Conservation (phyloP, 176 grass and related monocot genomes). For the Guadua angustifolia region DNA sequence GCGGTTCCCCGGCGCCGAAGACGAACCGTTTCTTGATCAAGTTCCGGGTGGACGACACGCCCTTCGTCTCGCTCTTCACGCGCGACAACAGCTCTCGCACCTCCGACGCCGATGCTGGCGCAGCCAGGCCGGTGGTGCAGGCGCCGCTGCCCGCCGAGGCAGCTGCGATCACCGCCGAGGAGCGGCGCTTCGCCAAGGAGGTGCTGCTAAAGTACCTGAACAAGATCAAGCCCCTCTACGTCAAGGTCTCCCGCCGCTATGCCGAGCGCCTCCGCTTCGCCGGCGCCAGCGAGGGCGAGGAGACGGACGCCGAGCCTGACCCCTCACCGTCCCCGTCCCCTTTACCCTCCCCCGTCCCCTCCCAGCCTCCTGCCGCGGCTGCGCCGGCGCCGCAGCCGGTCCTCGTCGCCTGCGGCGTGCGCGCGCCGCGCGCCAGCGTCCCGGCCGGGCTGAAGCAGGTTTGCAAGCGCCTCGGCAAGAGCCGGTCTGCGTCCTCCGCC, state of each 20-base stretch:
- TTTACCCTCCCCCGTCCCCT: background rate
- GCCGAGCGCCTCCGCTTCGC: conserved; percentile 69
- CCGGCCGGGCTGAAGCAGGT: conserved; percentile 85
- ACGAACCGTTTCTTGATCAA: conserved; percentile 70
- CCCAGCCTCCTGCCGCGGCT: background rate
- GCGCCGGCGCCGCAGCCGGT: conserved; percentile 33
- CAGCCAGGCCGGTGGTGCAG: background rate
- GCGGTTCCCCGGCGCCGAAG: conserved; percentile 32
- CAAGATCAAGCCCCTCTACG: conserved; percentile 88
- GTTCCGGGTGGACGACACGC: conserved; percentile 73
- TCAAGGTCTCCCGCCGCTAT: conserved; percentile 72
- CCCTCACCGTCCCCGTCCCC: conserved; percentile 1
- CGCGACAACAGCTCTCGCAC: conserved; percentile 72
- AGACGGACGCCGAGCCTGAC: conserved; percentile 58
- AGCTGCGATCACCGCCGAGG: conserved; percentile 54
- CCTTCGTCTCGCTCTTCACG: conserved; percentile 75
- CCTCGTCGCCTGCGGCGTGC: conserved; percentile 64
- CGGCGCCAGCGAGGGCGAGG: conserved; percentile 51
- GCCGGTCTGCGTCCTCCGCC: conserved; percentile 83
- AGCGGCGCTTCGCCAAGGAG: conserved; percentile 76
- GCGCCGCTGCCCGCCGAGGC: background rate
- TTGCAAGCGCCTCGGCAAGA: conserved; percentile 81
- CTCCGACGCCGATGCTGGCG: conserved; percentile 40
- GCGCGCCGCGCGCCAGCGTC: conserved; percentile 64
- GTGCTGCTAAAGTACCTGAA: conserved; percentile 78